These are phyloP conservation scores for Phialophora verrucosa DNA, from an alignment of 2,329 filamentous ascomycete species.

Conservation along the genomic window DNA sequence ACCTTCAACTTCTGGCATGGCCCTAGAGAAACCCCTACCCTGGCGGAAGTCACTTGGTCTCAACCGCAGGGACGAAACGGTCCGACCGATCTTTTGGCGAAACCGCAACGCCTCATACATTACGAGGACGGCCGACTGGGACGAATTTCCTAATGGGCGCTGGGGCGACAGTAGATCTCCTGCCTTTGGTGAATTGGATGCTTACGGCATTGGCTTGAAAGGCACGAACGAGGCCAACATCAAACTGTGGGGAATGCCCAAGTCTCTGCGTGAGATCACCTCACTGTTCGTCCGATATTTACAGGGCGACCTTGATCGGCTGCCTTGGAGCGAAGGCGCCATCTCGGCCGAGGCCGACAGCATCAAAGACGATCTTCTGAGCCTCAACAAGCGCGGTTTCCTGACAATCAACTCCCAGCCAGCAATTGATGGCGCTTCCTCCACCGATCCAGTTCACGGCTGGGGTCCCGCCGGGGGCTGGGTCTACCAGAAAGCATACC, in stretches of 20 bases:
- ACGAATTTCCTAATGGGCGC: slow-evolving; percentile 97
- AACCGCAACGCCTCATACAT: slow-evolving; percentile 97
- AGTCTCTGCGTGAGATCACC: slow-evolving; percentile 77
- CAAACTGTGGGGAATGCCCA: slow-evolving; percentile 89
- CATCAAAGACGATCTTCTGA: slow-evolving; percentile 77
- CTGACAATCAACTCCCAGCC: slow-evolving; percentile 98
- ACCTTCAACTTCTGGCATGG: slow-evolving; percentile 72
- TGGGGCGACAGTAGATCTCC: slow-evolving; percentile 98
- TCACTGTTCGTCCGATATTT: slow-evolving; percentile 86
- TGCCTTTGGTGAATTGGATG: slow-evolving; percentile 92
- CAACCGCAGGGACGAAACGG: slow-evolving; percentile 88
- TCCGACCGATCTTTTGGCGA: slow-evolving; percentile 97
- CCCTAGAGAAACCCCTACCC: slow-evolving; percentile 85
- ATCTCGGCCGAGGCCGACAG: slow-evolving; percentile 81
- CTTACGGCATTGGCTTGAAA: slow-evolving; percentile 90
- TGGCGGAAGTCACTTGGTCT: slow-evolving; percentile 95
- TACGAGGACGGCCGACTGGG: slow-evolving; percentile 95
- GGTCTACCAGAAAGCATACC: slow-evolving; percentile 97
- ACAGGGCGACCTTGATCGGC: slow-evolving; percentile 74
- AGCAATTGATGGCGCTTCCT: slow-evolving; percentile 88
- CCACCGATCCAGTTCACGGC: slow-evolving; percentile 82
- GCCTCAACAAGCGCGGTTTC: slow-evolving; percentile 83
- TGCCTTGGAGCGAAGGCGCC: slow-evolving; percentile 93
- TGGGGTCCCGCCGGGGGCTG: slow-evolving; percentile 96
- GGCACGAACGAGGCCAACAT: slow-evolving; percentile 96